These are phyloP conservation scores for Sphagnum fallax DNA, from an alignment of 228 moss, liverwort and hornwort genomes.

Conservation along the genomic window DNA sequence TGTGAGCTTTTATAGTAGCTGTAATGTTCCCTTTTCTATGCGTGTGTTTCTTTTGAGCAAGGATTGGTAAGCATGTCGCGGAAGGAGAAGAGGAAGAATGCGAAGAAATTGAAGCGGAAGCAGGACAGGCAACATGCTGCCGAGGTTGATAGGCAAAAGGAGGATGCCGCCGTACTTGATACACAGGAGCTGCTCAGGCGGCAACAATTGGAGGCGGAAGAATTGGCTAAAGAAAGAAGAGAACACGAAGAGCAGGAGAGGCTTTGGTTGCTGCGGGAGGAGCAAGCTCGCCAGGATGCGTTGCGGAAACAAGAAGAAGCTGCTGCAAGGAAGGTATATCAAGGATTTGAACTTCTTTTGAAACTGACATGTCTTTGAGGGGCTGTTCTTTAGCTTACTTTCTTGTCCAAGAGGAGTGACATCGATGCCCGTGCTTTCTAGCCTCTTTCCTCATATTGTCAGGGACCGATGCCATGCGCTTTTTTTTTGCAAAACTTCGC, in stretches of 20 bases:
- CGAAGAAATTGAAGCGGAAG: slow-evolving; percentile 71
- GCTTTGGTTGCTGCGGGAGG: slow-evolving; percentile 68
- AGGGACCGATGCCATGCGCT: too few relatives aligned
- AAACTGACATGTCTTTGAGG: background rate
- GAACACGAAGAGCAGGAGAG: slow-evolving; percentile 74
- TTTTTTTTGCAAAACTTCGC: too few relatives aligned
- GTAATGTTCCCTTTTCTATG: background rate
- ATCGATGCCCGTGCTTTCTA: background rate
- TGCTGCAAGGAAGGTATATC: slow-evolving; percentile 29
- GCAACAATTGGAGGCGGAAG: slow-evolving; percentile 45
- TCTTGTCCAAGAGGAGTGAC: background rate
- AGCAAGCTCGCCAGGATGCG: slow-evolving; percentile 51
- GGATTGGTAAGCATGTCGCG: slow-evolving; percentile 32
- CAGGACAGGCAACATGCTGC: slow-evolving; percentile 57
- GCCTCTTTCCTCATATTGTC: too few relatives aligned
- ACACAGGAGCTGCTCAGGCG: slow-evolving; percentile 24
- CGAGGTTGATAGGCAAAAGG: slow-evolving; percentile 20
- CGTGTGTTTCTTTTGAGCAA: slow-evolving; percentile 3
- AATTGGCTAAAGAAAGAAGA: slow-evolving; percentile 37
- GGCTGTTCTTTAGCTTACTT: background rate
- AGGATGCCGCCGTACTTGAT: slow-evolving; percentile 14
- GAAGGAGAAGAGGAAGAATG: slow-evolving; percentile 69
- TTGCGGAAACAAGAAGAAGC: slow-evolving; percentile 48
- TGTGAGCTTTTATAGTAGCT: too few relatives aligned
- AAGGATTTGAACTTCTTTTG: background rate